Evolutionary conservation across 352 stramenopile genomes (phyloP).

Genomic region (Globisporangium nunn): DNA sequence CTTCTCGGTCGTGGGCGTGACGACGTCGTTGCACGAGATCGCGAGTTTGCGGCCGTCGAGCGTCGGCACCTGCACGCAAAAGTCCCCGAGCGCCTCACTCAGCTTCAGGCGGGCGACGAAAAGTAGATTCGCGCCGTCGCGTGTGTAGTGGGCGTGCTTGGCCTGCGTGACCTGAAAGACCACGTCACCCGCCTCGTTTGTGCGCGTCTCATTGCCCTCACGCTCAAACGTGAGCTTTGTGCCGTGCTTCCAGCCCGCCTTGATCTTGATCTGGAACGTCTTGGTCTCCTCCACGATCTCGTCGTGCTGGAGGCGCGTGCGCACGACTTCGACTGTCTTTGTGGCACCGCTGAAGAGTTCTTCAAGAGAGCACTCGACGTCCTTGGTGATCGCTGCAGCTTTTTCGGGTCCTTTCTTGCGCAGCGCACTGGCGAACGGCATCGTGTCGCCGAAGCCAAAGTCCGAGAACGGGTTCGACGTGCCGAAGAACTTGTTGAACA

Average conservation of each 20-base stretch:
- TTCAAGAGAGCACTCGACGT: slow-evolving; percentile 83
- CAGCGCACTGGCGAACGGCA: slow-evolving; percentile 75
- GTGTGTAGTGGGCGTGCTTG: slow-evolving; percentile 79
- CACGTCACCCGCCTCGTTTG: slow-evolving; percentile 91
- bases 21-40: slow-evolving; percentile 91
- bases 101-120: slow-evolving; percentile 92
- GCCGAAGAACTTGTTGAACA: slow-evolving; percentile 92
- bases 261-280: slow-evolving; percentile 87
- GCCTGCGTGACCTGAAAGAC: slow-evolving; percentile 90
- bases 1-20: slow-evolving; percentile 87
- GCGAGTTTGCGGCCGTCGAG: slow-evolving; percentile 92
- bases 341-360: slow-evolving; percentile 88
- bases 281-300: slow-evolving; percentile 76
- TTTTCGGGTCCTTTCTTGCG: slow-evolving; percentile 76
- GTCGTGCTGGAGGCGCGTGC: slow-evolving; percentile 70
- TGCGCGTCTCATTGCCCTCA: slow-evolving; percentile 86
- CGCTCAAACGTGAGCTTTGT: slow-evolving; percentile 95
- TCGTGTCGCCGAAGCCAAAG: slow-evolving; percentile 86
- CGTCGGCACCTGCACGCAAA: slow-evolving; percentile 91
- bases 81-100: slow-evolving; percentile 93
- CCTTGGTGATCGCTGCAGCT: slow-evolving; percentile 52
- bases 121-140: slow-evolving; percentile 90
- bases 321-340: slow-evolving; percentile 84
- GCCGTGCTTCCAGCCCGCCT: slow-evolving; percentile 91
- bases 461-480: slow-evolving; percentile 88